These are phyloP conservation scores for Gypsophila paniculata DNA, from an alignment of 179 eudicot species.

Conservation along the genomic window DNA sequence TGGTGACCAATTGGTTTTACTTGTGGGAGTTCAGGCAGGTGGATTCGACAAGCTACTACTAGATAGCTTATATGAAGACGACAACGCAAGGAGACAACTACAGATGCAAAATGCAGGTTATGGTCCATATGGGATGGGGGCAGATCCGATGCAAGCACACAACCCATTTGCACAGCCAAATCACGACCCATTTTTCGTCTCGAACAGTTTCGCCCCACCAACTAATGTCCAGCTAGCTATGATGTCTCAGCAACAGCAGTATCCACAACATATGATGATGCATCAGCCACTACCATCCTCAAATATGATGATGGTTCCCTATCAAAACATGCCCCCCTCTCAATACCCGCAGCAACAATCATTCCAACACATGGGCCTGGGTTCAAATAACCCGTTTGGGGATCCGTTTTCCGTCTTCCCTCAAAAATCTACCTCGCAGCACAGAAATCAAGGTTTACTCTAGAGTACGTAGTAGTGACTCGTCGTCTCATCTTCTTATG, in stretches of 20 bases:
- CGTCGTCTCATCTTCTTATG: background rate
- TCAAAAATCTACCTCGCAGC: constrained; percentile 39
- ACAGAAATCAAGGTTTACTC: constrained; percentile 48
- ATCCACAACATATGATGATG: constrained; percentile 44
- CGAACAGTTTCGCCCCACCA: constrained; percentile 60
- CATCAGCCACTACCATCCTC: constrained; percentile 24
- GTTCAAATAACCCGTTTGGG: constrained; percentile 59
- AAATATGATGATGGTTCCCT: constrained; percentile 39
- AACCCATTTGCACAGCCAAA: constrained; percentile 51
- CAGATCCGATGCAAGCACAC: constrained; percentile 29
- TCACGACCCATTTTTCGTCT: constrained; percentile 66
- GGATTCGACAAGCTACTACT: constrained; percentile 84
- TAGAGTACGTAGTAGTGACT: constrained; percentile 32
- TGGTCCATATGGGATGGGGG: constrained; percentile 40
- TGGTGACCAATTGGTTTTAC: constrained; percentile 5
- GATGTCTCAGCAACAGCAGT: constrained; percentile 36
- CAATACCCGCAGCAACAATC: constrained; percentile 44
- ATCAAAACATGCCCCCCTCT: constrained; percentile 37
- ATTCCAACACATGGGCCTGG: constrained; percentile 26
- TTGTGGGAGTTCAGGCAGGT: constrained; percentile 52
- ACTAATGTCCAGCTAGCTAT: constrained; percentile 75
- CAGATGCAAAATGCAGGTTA: constrained; percentile 75
- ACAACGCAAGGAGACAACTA: constrained; percentile 63
- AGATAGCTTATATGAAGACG: constrained; percentile 87
- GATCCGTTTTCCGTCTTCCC: constrained; percentile 52